Percentiles rank a stretch among this genome's conserved stretches.
These are phyloP conservation scores for Kazachstania sp. DNA, from an alignment of 1,139 yeast genomes.

Conservation along the genomic window DNA sequence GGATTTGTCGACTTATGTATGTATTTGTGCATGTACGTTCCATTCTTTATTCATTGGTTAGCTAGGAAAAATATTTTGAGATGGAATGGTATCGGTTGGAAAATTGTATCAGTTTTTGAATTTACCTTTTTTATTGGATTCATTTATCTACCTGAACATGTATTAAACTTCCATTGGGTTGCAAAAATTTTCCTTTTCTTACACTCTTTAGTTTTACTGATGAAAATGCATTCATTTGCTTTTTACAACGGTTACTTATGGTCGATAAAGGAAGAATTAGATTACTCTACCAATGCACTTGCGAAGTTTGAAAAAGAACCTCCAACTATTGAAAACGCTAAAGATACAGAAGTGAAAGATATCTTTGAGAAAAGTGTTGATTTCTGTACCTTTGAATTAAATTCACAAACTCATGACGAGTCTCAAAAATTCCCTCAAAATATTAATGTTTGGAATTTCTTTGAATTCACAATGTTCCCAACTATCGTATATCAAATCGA, in stretches of 20 bases:
- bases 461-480: constrained; percentile 82
- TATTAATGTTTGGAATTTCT: constrained; percentile 57
- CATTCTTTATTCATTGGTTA: constrained; percentile 46
- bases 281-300: constrained; percentile 36
- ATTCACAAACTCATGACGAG: constrained; percentile 25
- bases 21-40: constrained; percentile 54
- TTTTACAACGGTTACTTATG: constrained; percentile 84
- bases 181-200: constrained; percentile 72
- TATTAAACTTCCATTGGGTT: constrained; percentile 63
- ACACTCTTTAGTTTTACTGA: constrained; percentile 72
- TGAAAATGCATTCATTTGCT: constrained; percentile 89
- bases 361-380: constrained; percentile 41
- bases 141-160: constrained; percentile 43
- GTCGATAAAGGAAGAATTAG: constrained; percentile 49
- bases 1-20: constrained; percentile 59
- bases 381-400: constrained; percentile 57
- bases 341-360: constrained; percentile 36
- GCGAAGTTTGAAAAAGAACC: constrained; percentile 16
- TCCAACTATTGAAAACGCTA: constrained; percentile 33
- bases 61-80: constrained; percentile 36
- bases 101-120: constrained; percentile 50
- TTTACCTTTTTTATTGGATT: constrained; percentile 39
- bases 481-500: constrained; percentile 73
- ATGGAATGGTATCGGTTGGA: constrained; percentile 62
- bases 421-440: constrained; percentile 53